Conservation (phyloP, 2,329 filamentous ascomycete species). For the Cytospora piceicola region DNA sequence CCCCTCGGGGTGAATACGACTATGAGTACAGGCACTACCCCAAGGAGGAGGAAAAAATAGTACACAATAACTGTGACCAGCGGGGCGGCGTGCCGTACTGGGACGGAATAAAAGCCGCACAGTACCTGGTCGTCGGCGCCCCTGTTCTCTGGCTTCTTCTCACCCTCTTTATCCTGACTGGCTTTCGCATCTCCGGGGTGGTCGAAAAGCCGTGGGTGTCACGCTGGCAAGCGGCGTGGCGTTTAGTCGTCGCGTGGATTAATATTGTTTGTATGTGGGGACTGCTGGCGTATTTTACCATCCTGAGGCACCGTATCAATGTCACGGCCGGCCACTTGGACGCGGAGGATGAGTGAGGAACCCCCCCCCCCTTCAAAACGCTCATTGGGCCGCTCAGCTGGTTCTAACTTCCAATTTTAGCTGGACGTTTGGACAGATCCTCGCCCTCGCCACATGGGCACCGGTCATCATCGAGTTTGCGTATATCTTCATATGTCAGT, state of each 20-base stretch:
- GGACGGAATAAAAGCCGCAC: slow-evolving; percentile 23
- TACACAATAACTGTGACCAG: slow-evolving; percentile 27
- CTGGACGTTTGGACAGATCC: slow-evolving; percentile 7
- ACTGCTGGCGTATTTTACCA: slow-evolving; percentile 14
- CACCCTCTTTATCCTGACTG: slow-evolving; percentile 30
- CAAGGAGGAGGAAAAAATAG: neutral
- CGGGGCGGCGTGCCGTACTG: slow-evolving; percentile 31
- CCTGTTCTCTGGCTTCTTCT: slow-evolving; percentile 30
- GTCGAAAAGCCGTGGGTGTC: slow-evolving; percentile 13
- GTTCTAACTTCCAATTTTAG: neutral
- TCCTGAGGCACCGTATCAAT: slow-evolving; percentile 18
- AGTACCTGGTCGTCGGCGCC: slow-evolving; percentile 30
- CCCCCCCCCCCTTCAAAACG: neutral
- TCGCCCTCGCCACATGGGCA: slow-evolving; percentile 2
- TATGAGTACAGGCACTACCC: slow-evolving; percentile 19
- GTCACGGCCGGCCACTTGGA: neutral
- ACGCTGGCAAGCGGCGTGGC: slow-evolving; percentile 14
- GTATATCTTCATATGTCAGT: neutral
- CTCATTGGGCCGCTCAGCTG: neutral
- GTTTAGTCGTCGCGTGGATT: slow-evolving; percentile 18
- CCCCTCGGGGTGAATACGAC: slow-evolving; percentile 31
- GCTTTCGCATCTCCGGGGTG: slow-evolving; percentile 29
- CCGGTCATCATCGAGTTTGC: slow-evolving; percentile 2
- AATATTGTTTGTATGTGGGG: slow-evolving; percentile 25
- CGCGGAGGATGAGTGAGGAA: neutral